These are phyloP conservation scores for Spirogloea muscicola DNA, from an alignment of 139 green algal genomes.

Conservation along the genomic window DNA sequence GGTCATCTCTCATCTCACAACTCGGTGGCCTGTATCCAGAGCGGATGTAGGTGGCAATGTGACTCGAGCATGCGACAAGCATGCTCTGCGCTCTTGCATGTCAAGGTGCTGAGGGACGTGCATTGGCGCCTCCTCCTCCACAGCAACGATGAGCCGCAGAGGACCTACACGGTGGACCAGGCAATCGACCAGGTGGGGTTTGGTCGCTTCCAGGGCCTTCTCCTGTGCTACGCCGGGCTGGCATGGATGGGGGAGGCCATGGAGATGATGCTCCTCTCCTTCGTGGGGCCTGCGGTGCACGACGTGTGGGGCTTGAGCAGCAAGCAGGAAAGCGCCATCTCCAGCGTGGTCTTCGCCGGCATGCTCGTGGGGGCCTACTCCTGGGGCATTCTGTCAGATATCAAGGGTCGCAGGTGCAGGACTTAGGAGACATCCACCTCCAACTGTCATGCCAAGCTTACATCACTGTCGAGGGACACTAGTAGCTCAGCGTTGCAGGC, in stretches of 20 bases:
- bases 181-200: slow-evolving; percentile 57
- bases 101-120: too few species aligned
- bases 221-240: slow-evolving; percentile 66
- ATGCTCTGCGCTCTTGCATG: too few species aligned
- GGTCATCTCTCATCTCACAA: too few species aligned
- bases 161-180: slow-evolving; percentile 38
- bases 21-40: too few species aligned
- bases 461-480: too few species aligned
- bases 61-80: too few species aligned
- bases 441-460: too few species aligned
- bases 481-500: too few species aligned
- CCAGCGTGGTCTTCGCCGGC: slow-evolving; percentile 57
- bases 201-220: slow-evolving; percentile 59
- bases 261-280: slow-evolving; percentile 81
- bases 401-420: slow-evolving; percentile 40
- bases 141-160: neutral
- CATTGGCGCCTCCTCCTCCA: too few species aligned
- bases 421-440: too few species aligned
- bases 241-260: slow-evolving; percentile 77
- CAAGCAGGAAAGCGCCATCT: slow-evolving; percentile 57
- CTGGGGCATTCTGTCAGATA: slow-evolving; percentile 64
- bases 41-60: too few species aligned
- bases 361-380: slow-evolving; percentile 70
- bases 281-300: slow-evolving; percentile 63
- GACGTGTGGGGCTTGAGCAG: slow-evolving; percentile 64